Evolutionary conservation across 495 filamentous ascomycete species (phyloP), one percentile per base, ranked within the genome.

Genomic region (Penicillium samsonianum): DNA sequence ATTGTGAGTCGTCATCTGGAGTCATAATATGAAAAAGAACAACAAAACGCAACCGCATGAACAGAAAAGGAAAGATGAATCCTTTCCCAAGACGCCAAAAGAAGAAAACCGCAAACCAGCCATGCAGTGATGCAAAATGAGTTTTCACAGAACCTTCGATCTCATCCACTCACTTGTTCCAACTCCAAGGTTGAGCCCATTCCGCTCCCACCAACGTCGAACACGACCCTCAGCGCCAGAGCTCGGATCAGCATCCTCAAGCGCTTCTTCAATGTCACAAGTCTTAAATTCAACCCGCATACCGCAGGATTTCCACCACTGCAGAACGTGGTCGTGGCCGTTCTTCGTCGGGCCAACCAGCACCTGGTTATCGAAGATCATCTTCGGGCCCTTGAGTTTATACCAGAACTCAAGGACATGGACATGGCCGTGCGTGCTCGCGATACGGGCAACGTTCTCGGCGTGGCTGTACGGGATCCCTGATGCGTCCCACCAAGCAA

Each of bases 121-220:
- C n/a, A 50, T 10, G 38, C 44, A 22, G 40, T 16, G 40, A 59
- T 53, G 51, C 53, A 57, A 48, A 7, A 11, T 28, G 33, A n/a
- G 6, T 6, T 37, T 20, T 68, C 60, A 83, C 41, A 88, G 65
- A 30, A 84, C 76, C 63, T 89, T 91, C 22, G 85, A 80, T 75
- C 89, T 92, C 88, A 96, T 95, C 92, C 92, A 97, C 74, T 96
- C 92, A 61, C 87, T 90, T 47, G 91, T 93, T 0, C 88, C 87
- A 20, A 96, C 80, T 0, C 92, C 91, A 26, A 96, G 72, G 65
- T 95, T 95, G 52, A 96, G 73, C 2, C 92, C 92, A 67, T 96
- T 95, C 60, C 79, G 78, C n/a, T 88, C 85, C 92, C 92, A 97
- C 92, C 92, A 97, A 55, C 78, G 75, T 50, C 88, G 80, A 12